Base-by-base conservation (phyloP, 345 rosid species). In the Rhodamnia rubescens region DNA sequence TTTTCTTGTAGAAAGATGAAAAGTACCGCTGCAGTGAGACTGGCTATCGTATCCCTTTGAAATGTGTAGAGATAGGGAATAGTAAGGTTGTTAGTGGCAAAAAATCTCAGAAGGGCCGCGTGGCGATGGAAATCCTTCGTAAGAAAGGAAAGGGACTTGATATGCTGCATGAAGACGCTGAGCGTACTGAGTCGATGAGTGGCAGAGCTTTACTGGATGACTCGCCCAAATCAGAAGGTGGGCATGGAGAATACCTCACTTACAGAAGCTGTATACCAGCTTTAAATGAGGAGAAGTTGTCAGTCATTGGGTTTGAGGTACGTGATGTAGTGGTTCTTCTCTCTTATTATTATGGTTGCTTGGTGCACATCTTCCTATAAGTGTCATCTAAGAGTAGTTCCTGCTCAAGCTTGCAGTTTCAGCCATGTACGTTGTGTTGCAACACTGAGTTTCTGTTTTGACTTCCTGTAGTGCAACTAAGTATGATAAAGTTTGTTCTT, bases 1-100 rank as follows among this genome's bases (percentile, higher is more conserved):
- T 7, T 61, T 64, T 88, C n/a, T 36, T 85, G 89, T 88, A 95
- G 98, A 93, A 89, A 84, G 93, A 92, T 86, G 90, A 88, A 32
- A 93, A 93, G 85, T 95, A 92, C 89, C 96, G 96, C 24, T 97
- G 99, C 85, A 95, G 99, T 87, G 99, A 95, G 93, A 97, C 98
- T 0, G 96, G 98, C 32, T 95, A 97, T 89, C 98, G 98, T 2
- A 95, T 97, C 89, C 96, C 98, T 75, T 89, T 97, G 49, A 94
- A 92, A 90, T 97, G 98, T 87, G 89, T 91, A 85, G 94, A 92
- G 88, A 87, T 69, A 53, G 87, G 85, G 85, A 90, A 84, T 82
- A 82, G 27, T 83, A 47, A 85, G 18, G 83, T 87, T 20, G 87
- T 59, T 82, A 90, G 59, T 82, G 85, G 64, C 52, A 85, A 90